Evolutionary conservation across 139 green algal species (phyloP).

Genomic region (Chlorella vulgaris): DNA sequence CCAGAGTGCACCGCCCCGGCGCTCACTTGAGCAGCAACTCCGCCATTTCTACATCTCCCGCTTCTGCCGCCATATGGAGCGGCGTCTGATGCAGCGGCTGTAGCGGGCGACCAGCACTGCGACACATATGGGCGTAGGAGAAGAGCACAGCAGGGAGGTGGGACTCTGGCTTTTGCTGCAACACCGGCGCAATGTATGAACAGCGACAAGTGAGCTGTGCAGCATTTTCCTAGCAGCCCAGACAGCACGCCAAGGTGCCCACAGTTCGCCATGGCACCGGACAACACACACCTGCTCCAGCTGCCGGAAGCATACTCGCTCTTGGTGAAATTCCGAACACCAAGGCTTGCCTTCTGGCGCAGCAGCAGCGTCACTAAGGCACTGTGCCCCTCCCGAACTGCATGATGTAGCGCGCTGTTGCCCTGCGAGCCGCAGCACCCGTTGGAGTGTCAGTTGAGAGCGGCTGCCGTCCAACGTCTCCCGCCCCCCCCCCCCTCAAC

Average conservation of each 20-base stretch:
- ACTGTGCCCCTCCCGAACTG: conserved; percentile 36
- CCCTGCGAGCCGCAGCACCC: conserved; percentile 19
- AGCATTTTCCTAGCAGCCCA: no score
- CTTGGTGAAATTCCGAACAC: conserved; percentile 28
- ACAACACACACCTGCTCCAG: conserved; percentile 45
- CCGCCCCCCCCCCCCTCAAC: no score
- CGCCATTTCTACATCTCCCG: conserved; percentile 21
- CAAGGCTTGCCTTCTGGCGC: not conserved
- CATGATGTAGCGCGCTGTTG: conserved; percentile 62
- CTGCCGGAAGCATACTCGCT: conserved; percentile 44
- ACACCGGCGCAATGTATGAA: no score
- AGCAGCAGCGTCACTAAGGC: conserved; percentile 50
- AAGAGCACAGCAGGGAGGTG: not conserved
- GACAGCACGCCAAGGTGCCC: no score
- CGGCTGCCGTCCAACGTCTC: no score
- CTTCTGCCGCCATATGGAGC: conserved; percentile 57
- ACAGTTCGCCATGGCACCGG: no score
- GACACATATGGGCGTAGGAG: not conserved
- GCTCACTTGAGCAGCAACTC: conserved; percentile 23
- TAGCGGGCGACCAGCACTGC: conserved; percentile 31
- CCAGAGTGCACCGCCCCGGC: no score
- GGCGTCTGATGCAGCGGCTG: conserved; percentile 60
- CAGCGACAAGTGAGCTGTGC: no score
- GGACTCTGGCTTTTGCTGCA: not conserved
- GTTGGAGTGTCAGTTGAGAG: no score